Evolutionary conservation across 2,329 filamentous ascomycete genomes (phyloP).

Genomic region (Aphanocladium album): DNA sequence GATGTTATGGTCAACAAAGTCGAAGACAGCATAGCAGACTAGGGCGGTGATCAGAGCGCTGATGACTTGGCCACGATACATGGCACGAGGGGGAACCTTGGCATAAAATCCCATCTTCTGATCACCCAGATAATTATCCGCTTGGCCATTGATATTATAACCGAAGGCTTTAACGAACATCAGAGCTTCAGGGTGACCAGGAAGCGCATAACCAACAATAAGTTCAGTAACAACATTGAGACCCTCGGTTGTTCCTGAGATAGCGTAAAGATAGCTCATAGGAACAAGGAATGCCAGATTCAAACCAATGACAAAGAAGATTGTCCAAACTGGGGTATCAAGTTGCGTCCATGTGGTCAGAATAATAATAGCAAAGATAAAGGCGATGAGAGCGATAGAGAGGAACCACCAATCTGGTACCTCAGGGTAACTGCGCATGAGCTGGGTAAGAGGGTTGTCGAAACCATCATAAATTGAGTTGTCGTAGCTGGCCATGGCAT

Average conservation of each 20-base stretch:
- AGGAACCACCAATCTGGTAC: conserved; percentile 45
- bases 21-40: conserved; percentile 36
- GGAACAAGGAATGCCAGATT: conserved; percentile 37
- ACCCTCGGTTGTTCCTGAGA: conserved; percentile 37
- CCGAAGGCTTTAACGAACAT: conserved; percentile 57
- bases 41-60: conserved; percentile 35
- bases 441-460: conserved; percentile 37
- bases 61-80: conserved; percentile 36
- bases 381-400: conserved; percentile 19
- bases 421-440: conserved; percentile 40
- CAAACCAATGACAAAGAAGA: conserved; percentile 29
- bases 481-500: conserved; percentile 32
- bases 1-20: conserved; percentile 30
- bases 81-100: conserved; percentile 28
- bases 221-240: conserved; percentile 46
- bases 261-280: conserved; percentile 35
- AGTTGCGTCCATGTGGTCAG: conserved; percentile 24
- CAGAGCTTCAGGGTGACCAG: conserved; percentile 29
- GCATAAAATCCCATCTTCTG: conserved; percentile 31
- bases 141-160: conserved; percentile 38
- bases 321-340: conserved; percentile 26
- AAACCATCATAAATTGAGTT: conserved; percentile 37
- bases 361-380: conserved; percentile 30
- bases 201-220: conserved; percentile 25
- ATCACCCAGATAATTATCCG: conserved; percentile 33